Base-by-base conservation (phyloP, 2,329 filamentous ascomycete species). In the Pseudodiploospora longispora region DNA sequence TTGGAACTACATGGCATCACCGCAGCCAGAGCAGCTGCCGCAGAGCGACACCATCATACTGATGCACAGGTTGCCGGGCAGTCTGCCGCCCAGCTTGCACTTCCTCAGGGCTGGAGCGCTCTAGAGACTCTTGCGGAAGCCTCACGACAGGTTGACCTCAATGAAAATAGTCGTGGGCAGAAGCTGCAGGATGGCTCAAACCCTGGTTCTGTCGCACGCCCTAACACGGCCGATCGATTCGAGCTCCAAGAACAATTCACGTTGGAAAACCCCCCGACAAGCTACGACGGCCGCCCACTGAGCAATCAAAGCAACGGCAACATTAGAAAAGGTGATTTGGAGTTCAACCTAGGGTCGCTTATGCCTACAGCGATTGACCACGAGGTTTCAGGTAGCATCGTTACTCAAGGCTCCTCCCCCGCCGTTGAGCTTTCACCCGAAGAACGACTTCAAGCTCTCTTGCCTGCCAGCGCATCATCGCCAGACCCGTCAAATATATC, bases 101-200 rank as follows among this genome's bases (percentile, higher is more conserved):
- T 71, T 6, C 70, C 73, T 1, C 76, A 79, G 52, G 79, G 80
- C 52, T 87, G 88, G 74, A 88, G 87, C 49, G 86, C 87, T 2
- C 71, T 95, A 33, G 87, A 94, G 60, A 89, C 89, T 5, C 72
- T 95, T 27, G 89, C 89, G 30, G 89, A 95, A 64, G 89, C 90
- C 1, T 94, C 89, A 40, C 78, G 87, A 41, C 86, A 87, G 61
- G 78, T 93, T 46, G 85, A 85, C 53, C 70, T 80, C 10, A 76
- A 71, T 47, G 75, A 81, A 55, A 80, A 80, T 57, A 75, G 72
- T 42, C 75, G 77, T 53, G 70, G 70, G 45, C 65, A 75, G 48
- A 70, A 56, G 28, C 53, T 49, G 30, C 54, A 56, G 27, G 51
- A 68, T 38, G 50, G 59, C 56, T 19, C 66, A 48, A 58, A 55